phyloP scores from a whole-genome alignment of 805 yeast species.

The Kuraishia hungarica region DNA sequence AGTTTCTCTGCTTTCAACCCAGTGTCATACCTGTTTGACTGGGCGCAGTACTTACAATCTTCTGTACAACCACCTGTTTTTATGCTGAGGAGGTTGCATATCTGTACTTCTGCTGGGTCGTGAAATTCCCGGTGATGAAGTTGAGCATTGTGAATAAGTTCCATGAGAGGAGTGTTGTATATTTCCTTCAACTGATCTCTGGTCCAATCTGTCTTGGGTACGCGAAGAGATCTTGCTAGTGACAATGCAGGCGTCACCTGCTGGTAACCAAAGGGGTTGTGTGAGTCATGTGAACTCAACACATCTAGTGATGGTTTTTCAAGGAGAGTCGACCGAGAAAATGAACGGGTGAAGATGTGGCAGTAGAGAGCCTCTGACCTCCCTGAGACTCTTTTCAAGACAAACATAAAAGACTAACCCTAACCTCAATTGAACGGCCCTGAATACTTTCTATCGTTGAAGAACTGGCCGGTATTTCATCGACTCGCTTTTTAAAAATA shows the following conservation, averaged over 20 bases:
- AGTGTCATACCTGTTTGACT: conserved; percentile 59
- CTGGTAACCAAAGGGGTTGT: not conserved
- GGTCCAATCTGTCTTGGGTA: conserved; percentile 36
- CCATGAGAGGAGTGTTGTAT: conserved; percentile 59
- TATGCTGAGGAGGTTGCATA: conserved; percentile 68
- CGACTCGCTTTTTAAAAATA: too few relatives aligned
- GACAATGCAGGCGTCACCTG: not conserved
- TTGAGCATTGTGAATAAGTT: conserved; percentile 51
- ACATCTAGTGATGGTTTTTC: not conserved
- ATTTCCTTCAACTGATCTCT: conserved; percentile 49
- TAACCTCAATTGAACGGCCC: too few relatives aligned
- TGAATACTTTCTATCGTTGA: too few relatives aligned
- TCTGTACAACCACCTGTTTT: conserved; percentile 80
- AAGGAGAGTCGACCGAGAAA: not conserved
- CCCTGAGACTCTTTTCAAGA: too few relatives aligned
- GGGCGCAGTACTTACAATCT: conserved; percentile 78
- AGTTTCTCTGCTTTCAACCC: conserved; percentile 65
- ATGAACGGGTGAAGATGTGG: not conserved
- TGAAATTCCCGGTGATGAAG: conserved; percentile 59
- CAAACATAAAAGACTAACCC: too few relatives aligned
- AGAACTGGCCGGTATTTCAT: too few relatives aligned
- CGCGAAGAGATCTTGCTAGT: not conserved
- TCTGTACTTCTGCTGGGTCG: conserved; percentile 61
- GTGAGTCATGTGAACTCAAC: not conserved
- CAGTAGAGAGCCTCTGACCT: too few relatives aligned